Evolutionary conservation across 805 yeast genomes (phyloP).

Genomic region (Wickerhamiella slavikovae): DNA sequence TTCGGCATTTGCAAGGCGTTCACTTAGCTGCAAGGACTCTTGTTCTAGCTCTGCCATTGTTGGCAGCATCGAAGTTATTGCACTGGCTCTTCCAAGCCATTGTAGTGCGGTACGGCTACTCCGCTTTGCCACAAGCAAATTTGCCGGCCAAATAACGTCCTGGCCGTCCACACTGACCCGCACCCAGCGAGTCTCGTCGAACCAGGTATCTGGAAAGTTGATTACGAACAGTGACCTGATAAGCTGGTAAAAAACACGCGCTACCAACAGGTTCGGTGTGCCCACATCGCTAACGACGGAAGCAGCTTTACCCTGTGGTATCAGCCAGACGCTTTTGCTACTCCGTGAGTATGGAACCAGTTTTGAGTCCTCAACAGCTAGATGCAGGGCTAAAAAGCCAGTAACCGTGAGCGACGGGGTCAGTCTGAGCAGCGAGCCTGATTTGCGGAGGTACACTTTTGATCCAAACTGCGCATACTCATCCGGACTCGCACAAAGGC

Average conservation of each 20-base stretch:
- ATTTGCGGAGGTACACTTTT: conserved; percentile 4
- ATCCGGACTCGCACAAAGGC: conserved; percentile 2
- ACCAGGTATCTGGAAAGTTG: conserved; percentile 1
- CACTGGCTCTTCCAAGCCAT: too few relatives aligned
- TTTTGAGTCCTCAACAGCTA: conserved; percentile 5
- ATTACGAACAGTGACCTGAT: conserved; percentile 4
- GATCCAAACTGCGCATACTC: conserved; percentile 1
- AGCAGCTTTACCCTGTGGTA: conserved; percentile 10
- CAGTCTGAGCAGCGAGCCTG: conserved; percentile 8
- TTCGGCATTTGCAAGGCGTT: too few relatives aligned
- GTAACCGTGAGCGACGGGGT: conserved; percentile 6
- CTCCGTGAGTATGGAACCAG: conserved; percentile 5
- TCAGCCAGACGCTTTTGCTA: conserved; percentile 9
- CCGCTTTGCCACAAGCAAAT: conserved; percentile 5
- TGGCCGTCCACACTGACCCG: conserved; percentile 7
- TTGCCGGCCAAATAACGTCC: conserved; percentile 11
- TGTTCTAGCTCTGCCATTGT: too few relatives aligned
- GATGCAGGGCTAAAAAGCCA: conserved; percentile 7
- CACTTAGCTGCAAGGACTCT: too few relatives aligned
- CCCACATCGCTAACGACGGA: conserved; percentile 6
- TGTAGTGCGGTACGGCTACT: too few relatives aligned
- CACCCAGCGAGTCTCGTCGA: conserved; percentile 10
- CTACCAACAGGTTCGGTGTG: conserved; percentile 7
- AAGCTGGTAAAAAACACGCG: conserved; percentile 6
- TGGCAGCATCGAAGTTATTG: too few relatives aligned